These are phyloP conservation scores for Trametes punicea DNA, from an alignment of 768 basidiomycete species.

Conservation along the genomic window DNA sequence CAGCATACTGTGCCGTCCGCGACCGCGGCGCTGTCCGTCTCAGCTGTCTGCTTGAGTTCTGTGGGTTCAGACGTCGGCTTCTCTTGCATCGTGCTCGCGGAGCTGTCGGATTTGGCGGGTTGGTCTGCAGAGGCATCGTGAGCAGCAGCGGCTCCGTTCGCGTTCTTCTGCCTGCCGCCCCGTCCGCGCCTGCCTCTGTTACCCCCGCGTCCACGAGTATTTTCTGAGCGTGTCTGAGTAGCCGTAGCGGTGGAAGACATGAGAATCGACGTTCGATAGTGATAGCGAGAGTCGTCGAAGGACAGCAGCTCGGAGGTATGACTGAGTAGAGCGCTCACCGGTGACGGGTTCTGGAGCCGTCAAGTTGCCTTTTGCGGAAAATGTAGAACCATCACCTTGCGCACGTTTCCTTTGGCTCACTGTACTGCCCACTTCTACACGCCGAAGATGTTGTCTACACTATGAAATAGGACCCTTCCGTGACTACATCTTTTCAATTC, in stretches of 20 bases:
- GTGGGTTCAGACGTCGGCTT: neutral
- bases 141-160: neutral
- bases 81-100: neutral
- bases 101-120: neutral
- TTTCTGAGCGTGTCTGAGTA: constrained; percentile 7
- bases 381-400: neutral
- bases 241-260: constrained; percentile 5
- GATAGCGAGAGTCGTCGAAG: neutral
- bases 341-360: neutral
- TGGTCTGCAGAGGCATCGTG: neutral
- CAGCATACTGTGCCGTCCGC: constrained; percentile 59
- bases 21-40: constrained; percentile 13
- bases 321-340: neutral
- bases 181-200: constrained; percentile 21
- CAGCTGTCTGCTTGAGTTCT: constrained; percentile 1
- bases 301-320: neutral
- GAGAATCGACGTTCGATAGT: neutral
- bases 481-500: neutral
- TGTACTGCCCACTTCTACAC: too few relatives aligned
- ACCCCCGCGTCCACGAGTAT: constrained; percentile 22
- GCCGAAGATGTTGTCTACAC: too few relatives aligned
- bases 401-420: neutral
- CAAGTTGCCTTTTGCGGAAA: neutral
- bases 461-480: neutral
- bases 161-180: constrained; percentile 1